These are phyloP conservation scores for Lactarius evosmus DNA, from an alignment of 768 basidiomycete genomes.

Conservation along the genomic window DNA sequence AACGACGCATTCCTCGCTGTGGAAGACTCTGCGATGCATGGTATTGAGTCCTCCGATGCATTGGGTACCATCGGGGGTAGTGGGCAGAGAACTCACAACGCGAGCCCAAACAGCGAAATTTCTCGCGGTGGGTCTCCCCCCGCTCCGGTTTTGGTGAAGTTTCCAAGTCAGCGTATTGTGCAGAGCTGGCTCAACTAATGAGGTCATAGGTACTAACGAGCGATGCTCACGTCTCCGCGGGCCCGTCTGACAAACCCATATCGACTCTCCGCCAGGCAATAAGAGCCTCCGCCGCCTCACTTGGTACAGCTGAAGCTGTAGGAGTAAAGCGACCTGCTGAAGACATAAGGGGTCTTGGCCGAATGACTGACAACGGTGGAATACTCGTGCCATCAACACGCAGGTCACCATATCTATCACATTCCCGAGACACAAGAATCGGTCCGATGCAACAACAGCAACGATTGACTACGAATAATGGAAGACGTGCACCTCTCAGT, in stretches of 20 bases:
- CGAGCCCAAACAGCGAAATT: constrained; percentile 1
- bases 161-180: not conserved
- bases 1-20: constrained; percentile 12
- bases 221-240: not conserved
- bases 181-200: not conserved
- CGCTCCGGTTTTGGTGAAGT: constrained; percentile 6
- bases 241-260: not conserved
- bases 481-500: constrained; percentile 15
- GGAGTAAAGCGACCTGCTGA: constrained; percentile 27
- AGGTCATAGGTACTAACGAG: constrained; percentile 2
- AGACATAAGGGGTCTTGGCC: constrained; percentile 14
- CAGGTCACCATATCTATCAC: constrained; percentile 9
- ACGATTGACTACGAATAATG: not conserved
- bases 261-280: constrained; percentile 13
- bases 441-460: constrained; percentile 18
- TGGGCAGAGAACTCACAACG: not conserved
- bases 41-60: not conserved
- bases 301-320: not conserved
- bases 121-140: not conserved
- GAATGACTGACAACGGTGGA: not conserved
- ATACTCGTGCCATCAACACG: not conserved
- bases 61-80: not conserved
- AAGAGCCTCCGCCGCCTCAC: constrained; percentile 8
- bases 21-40: constrained; percentile 6
- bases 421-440: not conserved